Evolutionary conservation across 148 eudicot species (phyloP), one percentile per base, ranked within the genome.

Genomic region (Persicaria maculosa): DNA sequence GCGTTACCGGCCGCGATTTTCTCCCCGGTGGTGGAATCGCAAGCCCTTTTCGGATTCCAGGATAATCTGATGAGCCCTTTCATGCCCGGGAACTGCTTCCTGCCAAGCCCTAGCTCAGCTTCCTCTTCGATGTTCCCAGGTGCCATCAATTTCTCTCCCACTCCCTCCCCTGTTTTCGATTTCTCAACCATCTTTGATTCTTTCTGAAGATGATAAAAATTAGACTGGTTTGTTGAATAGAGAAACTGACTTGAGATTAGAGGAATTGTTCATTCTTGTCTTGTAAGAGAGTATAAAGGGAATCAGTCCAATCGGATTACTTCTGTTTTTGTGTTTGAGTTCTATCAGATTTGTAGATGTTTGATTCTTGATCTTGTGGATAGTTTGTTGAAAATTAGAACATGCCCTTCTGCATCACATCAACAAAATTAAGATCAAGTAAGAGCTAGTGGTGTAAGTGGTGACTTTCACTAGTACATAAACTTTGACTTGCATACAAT

Each of bases 141-240:
- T 12, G 61, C 82, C 70, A 78, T 86, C 0, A 58, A 83, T 75
- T 78, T 78, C 74, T 86, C 90, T 3, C 94, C 94, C 9, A 80
- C 88, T 52, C 84, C 82, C 22, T 77, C 91, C 0, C 83, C 84
- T 16, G 74, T 64, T 52, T 81, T 54, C 25, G 86, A 91, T 74
- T 72, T 85, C n/a, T 84, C 76, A 80, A 81, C 79, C 76, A 73
- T 86, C 75, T 82, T 89, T 84, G 90, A 91, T 44, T 68, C 72
- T 46, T 68, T 5, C 47, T 61, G 67, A 61, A 22, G 14, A 22
- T 22, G 15, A 61, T 1, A 0, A 4, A 59, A 48, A 48, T 48
- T 48, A 1, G 52, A 48, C 12, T 2, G 52, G 11, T 48, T 7
- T 48, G 11, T 48, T 48, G 52, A 48, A 48, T 9, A 48, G 52